These are phyloP conservation scores for Chaetoceros muelleri DNA, from an alignment of 108 stramenopile genomes.

Conservation along the genomic window DNA sequence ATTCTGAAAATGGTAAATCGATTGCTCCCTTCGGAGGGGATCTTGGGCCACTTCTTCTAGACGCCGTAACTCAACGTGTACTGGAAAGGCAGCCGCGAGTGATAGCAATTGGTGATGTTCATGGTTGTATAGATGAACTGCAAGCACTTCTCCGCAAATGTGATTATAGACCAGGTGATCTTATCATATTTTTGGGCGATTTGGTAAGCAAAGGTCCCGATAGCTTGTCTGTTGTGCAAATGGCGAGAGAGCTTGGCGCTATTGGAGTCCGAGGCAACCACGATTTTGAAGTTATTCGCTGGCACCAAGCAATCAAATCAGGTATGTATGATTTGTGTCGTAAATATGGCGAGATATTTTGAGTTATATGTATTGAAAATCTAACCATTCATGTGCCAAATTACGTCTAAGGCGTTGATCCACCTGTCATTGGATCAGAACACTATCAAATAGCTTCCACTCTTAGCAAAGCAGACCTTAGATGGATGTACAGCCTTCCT, in stretches of 20 bases:
- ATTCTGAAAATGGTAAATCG: slow-evolving; percentile 33
- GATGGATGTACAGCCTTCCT: slow-evolving; percentile 84
- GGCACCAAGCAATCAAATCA: slow-evolving; percentile 75
- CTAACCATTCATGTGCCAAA: background rate
- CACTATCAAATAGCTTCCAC: slow-evolving; percentile 82
- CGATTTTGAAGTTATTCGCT: slow-evolving; percentile 87
- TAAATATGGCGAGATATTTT: slow-evolving; percentile 1
- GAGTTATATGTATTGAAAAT: background rate
- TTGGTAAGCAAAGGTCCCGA: slow-evolving; percentile 92
- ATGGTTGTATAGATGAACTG: slow-evolving; percentile 91
- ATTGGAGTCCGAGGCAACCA: slow-evolving; percentile 93
- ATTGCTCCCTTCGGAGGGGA: slow-evolving; percentile 51
- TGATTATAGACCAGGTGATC: slow-evolving; percentile 83
- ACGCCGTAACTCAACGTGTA: slow-evolving; percentile 55
- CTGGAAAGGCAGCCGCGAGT: slow-evolving; percentile 62
- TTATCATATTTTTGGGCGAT: slow-evolving; percentile 87
- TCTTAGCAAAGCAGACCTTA: slow-evolving; percentile 63
- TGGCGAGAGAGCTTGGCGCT: slow-evolving; percentile 86
- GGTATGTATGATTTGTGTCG: slow-evolving; percentile 6
- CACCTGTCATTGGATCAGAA: slow-evolving; percentile 70
- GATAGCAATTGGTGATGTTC: slow-evolving; percentile 88
- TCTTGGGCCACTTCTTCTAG: slow-evolving; percentile 59
- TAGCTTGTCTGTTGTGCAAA: slow-evolving; percentile 79
- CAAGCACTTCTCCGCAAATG: slow-evolving; percentile 75
- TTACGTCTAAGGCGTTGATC: slow-evolving; percentile 37